phyloP scores from a whole-genome alignment of 2,329 filamentous ascomycete species.

The Thermomyces lanuginosus region DNA sequence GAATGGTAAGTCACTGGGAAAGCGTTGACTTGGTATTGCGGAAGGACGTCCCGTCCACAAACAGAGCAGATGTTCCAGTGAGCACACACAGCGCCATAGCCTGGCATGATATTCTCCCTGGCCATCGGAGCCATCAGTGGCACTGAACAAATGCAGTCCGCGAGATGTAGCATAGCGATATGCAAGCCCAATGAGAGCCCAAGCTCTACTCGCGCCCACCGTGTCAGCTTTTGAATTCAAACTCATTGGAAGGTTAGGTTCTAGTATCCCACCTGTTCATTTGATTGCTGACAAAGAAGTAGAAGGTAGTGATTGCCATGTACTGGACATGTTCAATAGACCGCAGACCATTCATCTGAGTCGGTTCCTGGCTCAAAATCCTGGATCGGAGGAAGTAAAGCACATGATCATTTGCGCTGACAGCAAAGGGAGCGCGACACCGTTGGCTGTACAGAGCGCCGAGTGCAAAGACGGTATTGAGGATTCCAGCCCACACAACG shows the following conservation, averaged over 20 bases:
- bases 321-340: constrained; percentile 24
- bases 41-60: constrained; percentile 23
- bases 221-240: background rate
- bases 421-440: constrained; percentile 14
- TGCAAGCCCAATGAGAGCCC: constrained; percentile 19
- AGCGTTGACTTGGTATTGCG: constrained; percentile 12
- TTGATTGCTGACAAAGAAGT: constrained; percentile 24
- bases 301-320: constrained; percentile 20
- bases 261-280: constrained; percentile 21
- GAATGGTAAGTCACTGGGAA: constrained; percentile 18
- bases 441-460: constrained; percentile 21
- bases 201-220: constrained; percentile 15
- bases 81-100: constrained; percentile 26
- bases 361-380: constrained; percentile 13
- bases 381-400: constrained; percentile 23
- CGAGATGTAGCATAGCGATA: constrained; percentile 20
- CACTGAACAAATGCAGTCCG: constrained; percentile 22
- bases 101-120: constrained; percentile 19
- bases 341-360: constrained; percentile 15
- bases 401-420: constrained; percentile 18
- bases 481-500: constrained; percentile 19
- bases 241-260: background rate
- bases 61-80: constrained; percentile 19
- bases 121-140: constrained; percentile 11
- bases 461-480: constrained; percentile 28